Evolutionary conservation across 169 alveolate species (phyloP), one percentile per base, ranked within the genome.

Genomic region (Neospora caninum): DNA sequence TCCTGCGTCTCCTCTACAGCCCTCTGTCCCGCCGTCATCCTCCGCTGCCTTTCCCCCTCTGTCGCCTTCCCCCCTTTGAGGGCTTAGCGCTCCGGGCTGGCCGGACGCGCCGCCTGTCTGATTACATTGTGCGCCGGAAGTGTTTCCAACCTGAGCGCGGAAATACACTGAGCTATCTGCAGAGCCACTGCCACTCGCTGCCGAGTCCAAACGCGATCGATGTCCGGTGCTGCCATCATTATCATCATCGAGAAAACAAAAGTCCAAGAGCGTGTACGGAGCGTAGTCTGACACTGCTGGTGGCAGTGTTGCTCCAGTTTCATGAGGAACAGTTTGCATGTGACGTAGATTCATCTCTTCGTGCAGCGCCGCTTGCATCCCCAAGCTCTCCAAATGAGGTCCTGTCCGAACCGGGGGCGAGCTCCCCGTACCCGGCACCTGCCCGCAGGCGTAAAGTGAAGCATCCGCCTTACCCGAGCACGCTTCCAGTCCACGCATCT

Each of bases 201-300:
- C 58, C 22, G 58, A 49, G 58, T 13, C 13, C 22, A 49, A 69
- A 29, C 38, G 86, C 20, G 86, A 7, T 16, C 86, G 86, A 38
- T 18, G 10, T n/a, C 86, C 86, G 45, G 86, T 20, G 49, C 45
- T 78, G 39, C 39, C 42, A 7, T 78, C 86, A n/a, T 78, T 78
- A 38, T 78, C 86, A 1, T 78, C 86, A 43, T 78, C 86, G 13
- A 78, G 42, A n/a, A 78, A 78, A 22, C 86, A 78, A n/a, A 78
- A 38, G 42, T 78, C 86, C 39, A 78, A 22, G 49, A 78, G 45
- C 31, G 49, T 78, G 86, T 78, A 78, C 86, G 86, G 86, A n/a
- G 86, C 7, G 31, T 78, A 78, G 31, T 78, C 73, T 22, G 73
- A 7, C 31, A 4, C 73, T 64, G 73, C 73, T 6, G 73, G 1